Percentiles rank a stretch among this genome's conserved stretches.
phyloP scores from a whole-genome alignment of 202 grass and related monocot species.

The Panicum hallii region DNA sequence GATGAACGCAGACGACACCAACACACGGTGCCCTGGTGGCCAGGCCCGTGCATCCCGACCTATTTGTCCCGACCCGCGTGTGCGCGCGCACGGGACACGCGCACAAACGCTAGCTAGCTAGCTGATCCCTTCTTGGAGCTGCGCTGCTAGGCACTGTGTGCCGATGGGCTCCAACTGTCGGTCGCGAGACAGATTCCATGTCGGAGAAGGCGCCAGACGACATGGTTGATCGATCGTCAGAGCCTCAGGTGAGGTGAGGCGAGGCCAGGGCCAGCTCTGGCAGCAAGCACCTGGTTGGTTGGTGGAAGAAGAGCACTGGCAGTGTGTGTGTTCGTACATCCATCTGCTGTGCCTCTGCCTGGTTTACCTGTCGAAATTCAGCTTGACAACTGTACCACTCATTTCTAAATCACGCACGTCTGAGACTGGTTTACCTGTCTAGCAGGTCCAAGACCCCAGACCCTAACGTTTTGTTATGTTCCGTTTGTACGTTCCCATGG shows the following conservation, averaged over 20 bases:
- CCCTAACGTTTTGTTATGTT: neutral
- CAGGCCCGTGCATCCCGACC: conserved; percentile 4
- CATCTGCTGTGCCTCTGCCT: too few relatives aligned
- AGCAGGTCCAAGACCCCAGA: neutral
- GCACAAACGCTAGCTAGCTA: neutral
- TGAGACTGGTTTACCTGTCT: neutral
- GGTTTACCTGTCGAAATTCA: too few relatives aligned
- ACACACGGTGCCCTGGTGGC: neutral
- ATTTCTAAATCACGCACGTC: neutral
- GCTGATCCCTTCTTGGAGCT: too few relatives aligned
- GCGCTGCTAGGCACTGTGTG: too few relatives aligned
- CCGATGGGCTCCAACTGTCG: neutral
- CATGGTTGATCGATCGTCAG: neutral
- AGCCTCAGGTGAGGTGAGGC: too few relatives aligned
- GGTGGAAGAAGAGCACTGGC: too few relatives aligned
- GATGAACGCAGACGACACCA: conserved; percentile 34
- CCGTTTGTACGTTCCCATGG: neutral
- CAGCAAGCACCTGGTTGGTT: too few relatives aligned
- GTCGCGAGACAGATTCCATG: neutral
- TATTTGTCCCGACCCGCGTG: neutral
- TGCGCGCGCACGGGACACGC: neutral
- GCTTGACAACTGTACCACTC: too few relatives aligned
- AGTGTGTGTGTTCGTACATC: too few relatives aligned
- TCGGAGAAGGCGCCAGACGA: neutral
- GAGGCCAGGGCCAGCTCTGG: neutral